Conservation (phyloP, 768 basidiomycete genomes). For the Mycena sanguinolenta region DNA sequence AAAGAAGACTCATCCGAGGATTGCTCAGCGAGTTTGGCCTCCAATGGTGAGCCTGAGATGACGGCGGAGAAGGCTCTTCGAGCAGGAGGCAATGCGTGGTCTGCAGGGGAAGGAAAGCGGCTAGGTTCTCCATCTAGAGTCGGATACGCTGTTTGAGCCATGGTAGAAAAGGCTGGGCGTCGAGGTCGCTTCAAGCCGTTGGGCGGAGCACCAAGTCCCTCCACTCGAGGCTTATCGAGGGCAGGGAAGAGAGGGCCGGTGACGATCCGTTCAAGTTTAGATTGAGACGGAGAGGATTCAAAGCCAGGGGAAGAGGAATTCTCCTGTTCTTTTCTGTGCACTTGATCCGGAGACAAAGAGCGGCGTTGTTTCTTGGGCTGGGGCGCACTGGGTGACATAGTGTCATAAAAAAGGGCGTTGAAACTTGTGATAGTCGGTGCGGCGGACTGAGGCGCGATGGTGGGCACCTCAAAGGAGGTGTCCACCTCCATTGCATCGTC, state of each 20-base stretch:
- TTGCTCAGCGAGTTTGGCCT: conserved; percentile 50
- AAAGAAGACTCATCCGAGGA: conserved; percentile 71
- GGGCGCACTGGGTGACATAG: conserved; percentile 61
- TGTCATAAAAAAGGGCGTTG: conserved; percentile 71
- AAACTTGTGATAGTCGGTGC: conserved; percentile 68
- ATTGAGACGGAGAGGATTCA: conserved; percentile 65
- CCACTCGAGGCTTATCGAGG: conserved; percentile 63
- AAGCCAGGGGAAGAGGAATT: conserved; percentile 63
- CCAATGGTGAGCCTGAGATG: conserved; percentile 72
- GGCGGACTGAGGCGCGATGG: conserved; percentile 59
- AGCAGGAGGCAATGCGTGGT: conserved; percentile 56
- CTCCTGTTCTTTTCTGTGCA: conserved; percentile 53
- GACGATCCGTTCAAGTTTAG: conserved; percentile 62
- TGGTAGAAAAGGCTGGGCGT: conserved; percentile 76
- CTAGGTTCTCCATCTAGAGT: conserved; percentile 21
- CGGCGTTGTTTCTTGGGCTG: conserved; percentile 66
- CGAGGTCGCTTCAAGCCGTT: conserved; percentile 71
- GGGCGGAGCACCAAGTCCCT: conserved; percentile 68
- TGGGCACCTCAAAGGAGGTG: conserved; percentile 59
- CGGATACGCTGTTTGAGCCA: conserved; percentile 53
- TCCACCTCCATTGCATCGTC: conserved; percentile 89
- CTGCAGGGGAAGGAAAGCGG: conserved; percentile 29
- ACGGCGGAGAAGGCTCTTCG: conserved; percentile 86
- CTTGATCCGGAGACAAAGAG: conserved; percentile 68
- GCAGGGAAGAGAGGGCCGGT: conserved; percentile 64